phyloP scores from a whole-genome alignment of 768 basidiomycete species.

The Lentinula aciculospora region DNA sequence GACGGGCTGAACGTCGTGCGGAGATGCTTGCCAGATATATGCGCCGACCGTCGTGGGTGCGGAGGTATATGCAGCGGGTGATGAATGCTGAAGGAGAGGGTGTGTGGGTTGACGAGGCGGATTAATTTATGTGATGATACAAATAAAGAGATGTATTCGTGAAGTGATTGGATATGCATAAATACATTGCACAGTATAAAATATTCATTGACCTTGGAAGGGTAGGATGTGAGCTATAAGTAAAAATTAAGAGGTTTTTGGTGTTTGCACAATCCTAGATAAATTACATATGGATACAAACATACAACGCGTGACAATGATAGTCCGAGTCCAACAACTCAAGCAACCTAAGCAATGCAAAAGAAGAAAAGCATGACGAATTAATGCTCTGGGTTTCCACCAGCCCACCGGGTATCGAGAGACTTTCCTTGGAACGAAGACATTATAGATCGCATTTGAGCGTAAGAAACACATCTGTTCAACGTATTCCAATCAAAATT shows the following conservation, averaged over 20 bases:
- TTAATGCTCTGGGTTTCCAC: not conserved
- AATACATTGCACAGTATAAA: no score
- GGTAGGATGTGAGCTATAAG: no score
- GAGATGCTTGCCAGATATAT: constrained; percentile 43
- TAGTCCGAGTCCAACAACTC: no score
- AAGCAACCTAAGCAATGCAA: no score
- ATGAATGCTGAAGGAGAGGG: constrained; percentile 31
- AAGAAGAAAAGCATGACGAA: not conserved
- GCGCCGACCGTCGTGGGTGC: constrained; percentile 56
- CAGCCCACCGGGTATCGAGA: not conserved
- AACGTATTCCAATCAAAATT: not conserved
- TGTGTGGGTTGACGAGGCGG: constrained; percentile 24
- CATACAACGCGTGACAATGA: no score
- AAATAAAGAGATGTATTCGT: no score
- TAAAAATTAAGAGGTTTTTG: no score
- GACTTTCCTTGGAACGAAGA: not conserved
- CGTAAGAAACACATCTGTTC: not conserved
- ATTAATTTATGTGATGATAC: not conserved
- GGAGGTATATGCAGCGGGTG: constrained; percentile 59
- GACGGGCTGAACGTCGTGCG: constrained; percentile 26
- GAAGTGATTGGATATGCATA: no score
- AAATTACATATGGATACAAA: no score
- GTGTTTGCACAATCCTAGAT: no score
- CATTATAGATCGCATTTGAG: not conserved
- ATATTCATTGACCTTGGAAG: no score